phyloP scores from a whole-genome alignment of 2,329 filamentous ascomycete genomes.

The Monosporascus sp. region DNA sequence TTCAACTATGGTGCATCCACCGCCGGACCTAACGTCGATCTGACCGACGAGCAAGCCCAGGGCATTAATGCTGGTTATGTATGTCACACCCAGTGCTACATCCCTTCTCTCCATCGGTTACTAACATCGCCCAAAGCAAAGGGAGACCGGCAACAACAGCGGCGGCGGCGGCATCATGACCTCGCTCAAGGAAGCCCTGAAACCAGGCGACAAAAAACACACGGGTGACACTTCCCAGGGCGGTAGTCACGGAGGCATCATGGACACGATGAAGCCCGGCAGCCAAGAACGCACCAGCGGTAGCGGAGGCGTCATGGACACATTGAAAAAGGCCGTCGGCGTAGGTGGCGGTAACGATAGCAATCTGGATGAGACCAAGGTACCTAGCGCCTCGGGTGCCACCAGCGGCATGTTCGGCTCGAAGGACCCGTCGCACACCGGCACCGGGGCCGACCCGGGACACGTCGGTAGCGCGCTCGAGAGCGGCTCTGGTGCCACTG shows the following conservation, averaged over 20 bases:
- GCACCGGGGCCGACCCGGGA: too few relatives aligned
- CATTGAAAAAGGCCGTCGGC: background rate
- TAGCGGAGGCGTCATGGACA: background rate
- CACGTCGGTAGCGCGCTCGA: too few relatives aligned
- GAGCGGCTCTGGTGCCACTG: too few relatives aligned
- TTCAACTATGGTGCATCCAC: conserved; percentile 5
- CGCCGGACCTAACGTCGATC: conserved; percentile 4
- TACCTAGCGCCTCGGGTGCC: too few relatives aligned
- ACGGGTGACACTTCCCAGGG: conserved; percentile 8
- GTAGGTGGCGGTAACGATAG: too few relatives aligned
- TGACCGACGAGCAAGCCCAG: conserved; percentile 11
- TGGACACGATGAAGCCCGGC: conserved; percentile 9
- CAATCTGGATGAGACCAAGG: too few relatives aligned
- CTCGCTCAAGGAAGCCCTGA: conserved; percentile 11
- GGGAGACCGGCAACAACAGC: conserved; percentile 3
- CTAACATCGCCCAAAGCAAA: background rate
- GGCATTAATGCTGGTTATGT: conserved; percentile 13
- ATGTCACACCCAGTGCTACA: background rate
- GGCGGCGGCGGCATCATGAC: conserved; percentile 8
- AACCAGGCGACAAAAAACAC: conserved; percentile 8
- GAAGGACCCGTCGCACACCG: too few relatives aligned
- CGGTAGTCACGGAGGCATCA: conserved; percentile 9
- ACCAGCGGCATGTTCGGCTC: too few relatives aligned
- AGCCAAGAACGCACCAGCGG: conserved; percentile 1
- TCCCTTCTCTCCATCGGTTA: background rate